Evolutionary conservation across 768 basidiomycete genomes (phyloP), one percentile per base, ranked within the genome.

Genomic region (Suillus alpinus): DNA sequence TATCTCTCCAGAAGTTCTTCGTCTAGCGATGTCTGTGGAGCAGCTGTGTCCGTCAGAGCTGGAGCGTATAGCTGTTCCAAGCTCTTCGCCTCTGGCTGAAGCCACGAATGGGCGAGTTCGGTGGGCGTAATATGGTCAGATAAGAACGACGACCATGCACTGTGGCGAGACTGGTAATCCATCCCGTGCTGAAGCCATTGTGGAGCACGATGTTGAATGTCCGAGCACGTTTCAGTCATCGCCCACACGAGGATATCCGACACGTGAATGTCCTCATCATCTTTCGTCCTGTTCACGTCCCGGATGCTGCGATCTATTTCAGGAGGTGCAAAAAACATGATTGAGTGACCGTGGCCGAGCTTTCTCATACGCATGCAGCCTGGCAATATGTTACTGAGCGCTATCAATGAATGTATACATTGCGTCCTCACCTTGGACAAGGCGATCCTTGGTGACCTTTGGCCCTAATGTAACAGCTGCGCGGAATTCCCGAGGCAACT

Each of bases 331-430:
- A 80, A 80, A 63, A 84, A 83, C 60, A 79, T 69, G 32, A 82
- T 65, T 3, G 82, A 78, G 59, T 84, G 83, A 0, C 77, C 78
- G 13, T 71, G 66, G 14, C 83, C 83, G 0, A 84, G 74, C 64
- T 76, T 76, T 14, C 83, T 67, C 82, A 84, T 82, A 12, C 82
- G 73, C 83, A 83, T 84, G 56, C 82, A 83, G 4, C 81, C 82
- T 83, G 13, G 69, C 68, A 67, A 34, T 6, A 36, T 39, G 16
- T 23, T 51, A 36, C 14, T 57, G 26, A 43, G 8, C 4, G n/a
- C 0, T 29, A 39, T 16, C 5, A 34, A 36, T 40, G 61, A 39
- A 37, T 20, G 34, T 39, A 37, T 2, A 44, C 44, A 14, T 7
- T 10, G 37, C 12, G n/a, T 9, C 58, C 75, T 47, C 47, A 78